Evolutionary conservation across 192 early-diverging fungal genomes (phyloP), one percentile per base, ranked within the genome.

Genomic region (Bifiguratus adelaidae): DNA sequence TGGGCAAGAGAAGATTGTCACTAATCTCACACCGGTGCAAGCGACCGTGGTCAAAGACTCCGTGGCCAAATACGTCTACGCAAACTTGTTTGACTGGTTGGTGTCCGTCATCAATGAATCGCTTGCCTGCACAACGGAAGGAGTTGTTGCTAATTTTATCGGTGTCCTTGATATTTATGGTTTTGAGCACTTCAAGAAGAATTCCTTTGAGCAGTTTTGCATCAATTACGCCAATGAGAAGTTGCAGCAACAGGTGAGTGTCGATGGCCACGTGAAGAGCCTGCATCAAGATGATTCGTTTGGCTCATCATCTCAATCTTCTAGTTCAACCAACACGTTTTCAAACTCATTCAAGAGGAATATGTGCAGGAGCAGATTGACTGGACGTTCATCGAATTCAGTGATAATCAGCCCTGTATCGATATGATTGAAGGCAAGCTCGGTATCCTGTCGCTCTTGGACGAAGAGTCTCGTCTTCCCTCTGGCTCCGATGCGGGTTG

Each of bases 161-260:
- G 95, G 95, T 72, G 95, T 99, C 1, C 72, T 99, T 45, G 95
- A 99, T 79, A 99, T 99, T 54, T 99, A 97, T 57, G 95, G 90
- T 34, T 99, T 99, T 61, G 95, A 99, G 64, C 92, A 97, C 58
- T 99, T 99, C 64, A 86, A 91, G 68, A 95, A 92, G 71, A 99
- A 99, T 73, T 96, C 92, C 18, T 99, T 99, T 52, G 95, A 99
- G 71, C 95, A 99, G 74, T 97, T 97, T 65, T 99, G 95, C 76
- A 95, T 99, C 53, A 88, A 90, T 58, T 89, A 87, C 55, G 85
- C 92, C 52, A 95, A 95, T 66, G 96, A 99, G 65, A 99, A 99
- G 67, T 70, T 99, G 45, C 96, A 99, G 66, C 93, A 97, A 69
- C 86, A 67, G 49, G 65, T 67, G 52, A 54, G 4, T 49, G 2